Evolutionary conservation across 257 asterid species (phyloP).

Genomic region (Anisodus tanguticus): DNA sequence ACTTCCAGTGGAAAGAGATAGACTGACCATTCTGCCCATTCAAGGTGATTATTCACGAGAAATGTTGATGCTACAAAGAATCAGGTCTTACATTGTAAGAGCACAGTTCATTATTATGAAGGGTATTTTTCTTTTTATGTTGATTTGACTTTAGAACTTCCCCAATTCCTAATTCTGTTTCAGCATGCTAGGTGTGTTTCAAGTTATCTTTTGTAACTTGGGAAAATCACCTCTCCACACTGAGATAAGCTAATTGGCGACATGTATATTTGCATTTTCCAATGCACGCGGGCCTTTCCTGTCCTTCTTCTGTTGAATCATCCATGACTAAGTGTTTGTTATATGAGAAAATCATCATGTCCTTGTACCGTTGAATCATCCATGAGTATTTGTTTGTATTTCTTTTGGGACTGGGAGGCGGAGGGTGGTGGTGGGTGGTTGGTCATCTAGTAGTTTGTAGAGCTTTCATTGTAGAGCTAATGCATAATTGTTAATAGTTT

Average conservation of each 20-base stretch:
- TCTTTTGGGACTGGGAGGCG: neutral
- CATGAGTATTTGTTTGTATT: neutral
- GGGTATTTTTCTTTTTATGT: conserved; percentile 39
- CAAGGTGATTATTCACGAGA: conserved; percentile 99
- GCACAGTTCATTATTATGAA: conserved; percentile 49
- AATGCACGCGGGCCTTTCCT: neutral
- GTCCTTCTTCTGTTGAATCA: neutral
- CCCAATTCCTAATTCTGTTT: neutral
- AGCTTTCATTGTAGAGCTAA: conserved; percentile 4
- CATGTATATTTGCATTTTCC: conserved; percentile 2
- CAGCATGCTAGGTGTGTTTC: neutral
- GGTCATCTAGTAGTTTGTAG: neutral
- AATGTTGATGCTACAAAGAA: conserved; percentile 99
- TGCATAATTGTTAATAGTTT: neutral
- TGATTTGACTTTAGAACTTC: conserved; percentile 26
- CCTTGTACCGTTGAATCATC: neutral
- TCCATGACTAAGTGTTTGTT: neutral
- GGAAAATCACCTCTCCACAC: neutral
- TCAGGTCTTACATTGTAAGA: conserved; percentile 99
- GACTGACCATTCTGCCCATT: conserved; percentile 71
- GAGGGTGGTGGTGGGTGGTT: neutral
- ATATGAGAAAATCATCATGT: neutral
- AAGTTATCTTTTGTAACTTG: neutral
- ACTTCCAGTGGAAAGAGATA: conserved; percentile 63
- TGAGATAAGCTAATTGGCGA: neutral